Evolutionary conservation across 345 rosid genomes (phyloP).

Genomic region (Moricandia moricandioides): DNA sequence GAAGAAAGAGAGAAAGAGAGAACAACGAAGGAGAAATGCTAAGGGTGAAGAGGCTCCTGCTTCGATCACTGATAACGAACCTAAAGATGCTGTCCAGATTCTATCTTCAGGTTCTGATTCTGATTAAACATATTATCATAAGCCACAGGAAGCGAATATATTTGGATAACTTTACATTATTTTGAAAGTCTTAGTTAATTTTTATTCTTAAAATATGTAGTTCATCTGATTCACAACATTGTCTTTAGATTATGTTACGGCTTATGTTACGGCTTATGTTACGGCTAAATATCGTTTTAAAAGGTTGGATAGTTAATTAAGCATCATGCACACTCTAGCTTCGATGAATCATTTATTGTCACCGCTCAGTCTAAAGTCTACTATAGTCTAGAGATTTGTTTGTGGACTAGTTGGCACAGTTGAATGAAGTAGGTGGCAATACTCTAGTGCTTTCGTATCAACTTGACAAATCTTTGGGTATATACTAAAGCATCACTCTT

Average conservation of each 20-base stretch:
- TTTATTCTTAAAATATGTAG: background rate
- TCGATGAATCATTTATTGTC: no score
- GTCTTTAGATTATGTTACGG: no score
- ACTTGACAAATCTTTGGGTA: no score
- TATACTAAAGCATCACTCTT: no score
- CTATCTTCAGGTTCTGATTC: conserved; percentile 67
- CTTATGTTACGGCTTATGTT: no score
- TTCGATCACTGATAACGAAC: conserved; percentile 70
- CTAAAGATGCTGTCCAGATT: conserved; percentile 66
- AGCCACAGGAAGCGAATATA: background rate
- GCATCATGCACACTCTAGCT: no score
- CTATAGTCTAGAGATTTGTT: background rate
- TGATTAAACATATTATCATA: conserved; percentile 30
- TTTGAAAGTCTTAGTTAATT: background rate
- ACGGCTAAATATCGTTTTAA: no score
- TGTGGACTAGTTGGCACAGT: background rate
- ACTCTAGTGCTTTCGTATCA: no score
- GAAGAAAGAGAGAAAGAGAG: conserved; percentile 46
- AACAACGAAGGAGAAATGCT: conserved; percentile 38
- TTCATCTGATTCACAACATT: no score
- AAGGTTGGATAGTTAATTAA: no score
- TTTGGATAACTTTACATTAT: background rate
- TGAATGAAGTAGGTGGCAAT: no score
- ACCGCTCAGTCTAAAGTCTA: background rate
- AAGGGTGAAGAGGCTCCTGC: conserved; percentile 44